phyloP scores from a whole-genome alignment of 1,139 yeast species.

The Geotrichum restrictum region DNA sequence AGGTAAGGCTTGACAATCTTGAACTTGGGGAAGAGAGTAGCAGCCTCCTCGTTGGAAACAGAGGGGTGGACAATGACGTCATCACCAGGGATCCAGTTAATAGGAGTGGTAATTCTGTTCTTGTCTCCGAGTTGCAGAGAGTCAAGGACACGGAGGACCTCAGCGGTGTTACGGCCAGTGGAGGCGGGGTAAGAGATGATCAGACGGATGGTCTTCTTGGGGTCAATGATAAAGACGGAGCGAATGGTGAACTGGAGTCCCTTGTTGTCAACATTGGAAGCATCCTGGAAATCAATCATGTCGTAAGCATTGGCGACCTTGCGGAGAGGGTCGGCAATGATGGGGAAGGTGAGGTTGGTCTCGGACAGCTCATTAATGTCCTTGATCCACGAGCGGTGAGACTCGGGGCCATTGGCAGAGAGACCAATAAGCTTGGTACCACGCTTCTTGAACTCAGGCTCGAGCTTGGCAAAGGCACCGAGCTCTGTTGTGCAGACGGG shows the following conservation, averaged over 20 bases:
- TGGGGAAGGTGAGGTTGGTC: conserved; percentile 66
- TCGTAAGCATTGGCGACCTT: conserved; percentile 66
- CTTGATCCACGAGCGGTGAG: conserved; percentile 76
- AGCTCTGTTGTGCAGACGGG: conserved; percentile 89
- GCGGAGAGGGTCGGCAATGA: conserved; percentile 71
- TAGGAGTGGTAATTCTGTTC: conserved; percentile 72
- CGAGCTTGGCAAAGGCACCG: conserved; percentile 80
- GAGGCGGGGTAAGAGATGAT: conserved; percentile 79
- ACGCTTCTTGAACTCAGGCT: conserved; percentile 76
- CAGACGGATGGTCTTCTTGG: conserved; percentile 67
- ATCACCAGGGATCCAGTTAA: conserved; percentile 83
- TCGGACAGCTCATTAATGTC: conserved; percentile 78
- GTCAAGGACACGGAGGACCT: conserved; percentile 75
- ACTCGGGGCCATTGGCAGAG: conserved; percentile 65
- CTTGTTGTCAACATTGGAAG: conserved; percentile 54
- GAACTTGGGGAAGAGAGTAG: conserved; percentile 69
- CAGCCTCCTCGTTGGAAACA: conserved; percentile 67
- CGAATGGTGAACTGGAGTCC: conserved; percentile 69
- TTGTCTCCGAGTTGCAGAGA: conserved; percentile 73
- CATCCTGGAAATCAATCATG: conserved; percentile 71
- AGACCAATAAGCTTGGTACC: conserved; percentile 73
- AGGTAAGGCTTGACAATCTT: conserved; percentile 75
- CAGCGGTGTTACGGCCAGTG: conserved; percentile 85
- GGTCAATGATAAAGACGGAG: conserved; percentile 80
- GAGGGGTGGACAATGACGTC: conserved; percentile 80